Percentiles rank a stretch among this genome's conserved stretches.
Evolutionary conservation across 495 filamentous ascomycete genomes (phyloP).

Genomic region (Letharia columbiana): DNA sequence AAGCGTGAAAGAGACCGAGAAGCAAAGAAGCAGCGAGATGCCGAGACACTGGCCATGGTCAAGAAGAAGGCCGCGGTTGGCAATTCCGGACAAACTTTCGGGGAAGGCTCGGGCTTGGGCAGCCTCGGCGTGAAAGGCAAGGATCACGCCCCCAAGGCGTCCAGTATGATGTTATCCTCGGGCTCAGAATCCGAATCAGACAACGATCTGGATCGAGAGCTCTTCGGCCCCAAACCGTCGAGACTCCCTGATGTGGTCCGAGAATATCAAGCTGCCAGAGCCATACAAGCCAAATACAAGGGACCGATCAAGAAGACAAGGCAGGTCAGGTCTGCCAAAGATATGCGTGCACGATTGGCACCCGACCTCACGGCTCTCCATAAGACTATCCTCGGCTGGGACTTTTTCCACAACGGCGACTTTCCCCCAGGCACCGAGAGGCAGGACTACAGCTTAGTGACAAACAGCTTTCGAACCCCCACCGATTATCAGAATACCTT

Average conservation of each 20-base stretch:
- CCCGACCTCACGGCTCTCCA: conserved; percentile 84
- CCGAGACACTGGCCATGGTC: conserved; percentile 55
- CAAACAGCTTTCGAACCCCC: conserved; percentile 65
- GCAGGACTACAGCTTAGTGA: conserved; percentile 63
- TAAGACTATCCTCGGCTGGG: conserved; percentile 79
- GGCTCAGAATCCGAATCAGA: conserved; percentile 68
- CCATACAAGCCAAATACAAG: conserved; percentile 41
- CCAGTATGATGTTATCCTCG: conserved; percentile 79
- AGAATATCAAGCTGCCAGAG: conserved; percentile 47
- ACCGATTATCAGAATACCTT: conserved; percentile 80
- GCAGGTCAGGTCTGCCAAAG: conserved; percentile 67
- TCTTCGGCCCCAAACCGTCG: conserved; percentile 45
- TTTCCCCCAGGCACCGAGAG: conserved; percentile 64
- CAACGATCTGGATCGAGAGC: conserved; percentile 53
- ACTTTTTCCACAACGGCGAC: conserved; percentile 80
- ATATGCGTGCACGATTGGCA: conserved; percentile 85
- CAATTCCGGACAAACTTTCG: conserved; percentile 51
- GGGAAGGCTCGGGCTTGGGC: conserved; percentile 69
- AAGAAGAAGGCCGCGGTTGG: conserved; percentile 46
- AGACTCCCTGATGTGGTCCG: conserved; percentile 36
- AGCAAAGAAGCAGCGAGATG: conserved; percentile 62
- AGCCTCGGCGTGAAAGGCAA: conserved; percentile 73
- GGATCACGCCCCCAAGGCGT: conserved; percentile 60
- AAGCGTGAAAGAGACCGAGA: conserved; percentile 63
- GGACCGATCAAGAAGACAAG: conserved; percentile 75